Percentiles rank a stretch among this genome's conserved stretches.
phyloP scores from a whole-genome alignment of 108 stramenopile genomes.

The Skeletonema potamos region DNA sequence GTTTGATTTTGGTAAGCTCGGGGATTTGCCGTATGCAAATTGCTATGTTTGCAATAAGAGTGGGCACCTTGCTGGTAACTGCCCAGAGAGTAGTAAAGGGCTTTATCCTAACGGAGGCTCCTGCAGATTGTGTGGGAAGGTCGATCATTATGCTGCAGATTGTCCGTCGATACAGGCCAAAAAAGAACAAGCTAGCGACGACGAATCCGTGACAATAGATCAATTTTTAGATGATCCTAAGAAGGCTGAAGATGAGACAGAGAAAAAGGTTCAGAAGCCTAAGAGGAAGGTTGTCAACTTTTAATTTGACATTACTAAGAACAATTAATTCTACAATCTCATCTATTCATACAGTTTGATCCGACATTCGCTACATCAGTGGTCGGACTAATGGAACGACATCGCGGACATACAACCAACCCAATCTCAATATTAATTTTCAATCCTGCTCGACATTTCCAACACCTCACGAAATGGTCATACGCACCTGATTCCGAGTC shows the following conservation, averaged over 20 bases:
- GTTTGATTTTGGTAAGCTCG: conserved; percentile 38
- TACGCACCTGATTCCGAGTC: conserved; percentile 13
- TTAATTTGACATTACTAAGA: not conserved
- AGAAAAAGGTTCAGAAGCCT: not conserved
- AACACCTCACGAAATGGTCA: conserved; percentile 25
- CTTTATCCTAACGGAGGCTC: conserved; percentile 77
- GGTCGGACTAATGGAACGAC: conserved; percentile 25
- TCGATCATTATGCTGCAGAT: conserved; percentile 51
- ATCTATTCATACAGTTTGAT: not conserved
- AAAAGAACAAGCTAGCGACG: conserved; percentile 1
- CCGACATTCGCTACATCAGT: conserved; percentile 9
- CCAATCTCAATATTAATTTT: conserved; percentile 23
- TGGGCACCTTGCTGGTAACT: conserved; percentile 71
- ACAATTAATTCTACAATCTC: not conserved
- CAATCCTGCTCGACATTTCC: conserved; percentile 24
- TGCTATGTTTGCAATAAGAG: conserved; percentile 75
- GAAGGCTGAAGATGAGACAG: not conserved
- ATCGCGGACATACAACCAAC: conserved; percentile 31
- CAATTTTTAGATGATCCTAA: not conserved
- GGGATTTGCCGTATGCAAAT: conserved; percentile 68
- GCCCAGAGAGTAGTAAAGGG: conserved; percentile 63
- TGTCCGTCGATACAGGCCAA: conserved; percentile 57
- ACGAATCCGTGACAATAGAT: not conserved
- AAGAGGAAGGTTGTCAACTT: not conserved
- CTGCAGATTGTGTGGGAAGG: conserved; percentile 71